A percentile compares a stretch with the other conserved stretches of the same genome.
phyloP scores from a whole-genome alignment of 192 early-diverging fungal species.

The Chytriomyces sp. region DNA sequence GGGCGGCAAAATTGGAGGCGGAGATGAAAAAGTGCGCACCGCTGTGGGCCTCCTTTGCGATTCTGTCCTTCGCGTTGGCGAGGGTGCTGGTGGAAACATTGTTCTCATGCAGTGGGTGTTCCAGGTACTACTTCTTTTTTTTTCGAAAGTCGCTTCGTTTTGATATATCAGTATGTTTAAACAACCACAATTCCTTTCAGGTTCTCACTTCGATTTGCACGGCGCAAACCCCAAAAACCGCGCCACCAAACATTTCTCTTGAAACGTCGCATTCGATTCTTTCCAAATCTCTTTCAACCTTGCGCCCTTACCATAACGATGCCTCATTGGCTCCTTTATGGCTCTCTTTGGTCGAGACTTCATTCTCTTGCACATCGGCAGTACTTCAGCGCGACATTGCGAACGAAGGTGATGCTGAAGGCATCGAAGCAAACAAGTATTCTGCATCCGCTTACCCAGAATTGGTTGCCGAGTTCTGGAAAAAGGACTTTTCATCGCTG shows the following conservation, averaged over 20 bases:
- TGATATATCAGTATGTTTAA: too few relatives aligned
- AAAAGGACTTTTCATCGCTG: slow-evolving; percentile 41
- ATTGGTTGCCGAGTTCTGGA: slow-evolving; percentile 41
- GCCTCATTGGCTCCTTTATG: slow-evolving; percentile 80
- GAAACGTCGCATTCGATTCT: slow-evolving; percentile 15
- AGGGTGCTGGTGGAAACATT: slow-evolving; percentile 78
- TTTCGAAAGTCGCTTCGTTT: not conserved
- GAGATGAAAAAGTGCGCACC: slow-evolving; percentile 46
- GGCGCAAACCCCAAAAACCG: not conserved
- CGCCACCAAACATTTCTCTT: slow-evolving; percentile 15
- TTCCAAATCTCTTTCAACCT: slow-evolving; percentile 28
- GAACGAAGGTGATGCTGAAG: slow-evolving; percentile 24
- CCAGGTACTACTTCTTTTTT: slow-evolving; percentile 43
- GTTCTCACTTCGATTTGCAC: slow-evolving; percentile 8
- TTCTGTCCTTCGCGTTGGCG: slow-evolving; percentile 58
- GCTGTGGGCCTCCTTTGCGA: slow-evolving; percentile 64
- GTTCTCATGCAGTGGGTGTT: slow-evolving; percentile 80
- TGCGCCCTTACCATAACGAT: slow-evolving; percentile 86
- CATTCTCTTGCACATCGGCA: slow-evolving; percentile 72
- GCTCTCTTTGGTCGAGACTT: slow-evolving; percentile 79
- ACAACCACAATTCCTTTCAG: not conserved
- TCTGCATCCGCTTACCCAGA: slow-evolving; percentile 45
- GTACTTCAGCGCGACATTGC: slow-evolving; percentile 35
- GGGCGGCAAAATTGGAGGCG: slow-evolving; percentile 45
- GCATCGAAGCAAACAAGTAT: slow-evolving; percentile 38